These are phyloP conservation scores for Begonia peltatifolia DNA, from an alignment of 306 rosid species.

Conservation along the genomic window DNA sequence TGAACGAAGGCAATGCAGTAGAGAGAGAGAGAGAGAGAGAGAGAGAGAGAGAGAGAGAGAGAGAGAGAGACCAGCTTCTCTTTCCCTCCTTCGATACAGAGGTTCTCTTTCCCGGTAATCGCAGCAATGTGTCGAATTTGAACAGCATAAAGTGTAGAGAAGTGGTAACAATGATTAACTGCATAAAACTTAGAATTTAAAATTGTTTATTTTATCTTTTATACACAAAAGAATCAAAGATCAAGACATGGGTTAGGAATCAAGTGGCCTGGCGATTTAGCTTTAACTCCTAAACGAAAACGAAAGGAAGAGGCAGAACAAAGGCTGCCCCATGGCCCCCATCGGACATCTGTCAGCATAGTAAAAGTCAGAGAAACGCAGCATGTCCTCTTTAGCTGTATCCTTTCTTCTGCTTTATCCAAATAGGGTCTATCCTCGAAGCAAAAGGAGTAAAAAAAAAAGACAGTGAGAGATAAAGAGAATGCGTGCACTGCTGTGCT, in stretches of 20 bases:
- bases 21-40: slow-evolving; percentile 13
- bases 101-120: slow-evolving; percentile 76
- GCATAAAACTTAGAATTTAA: too few species aligned
- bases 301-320: slow-evolving; percentile 39
- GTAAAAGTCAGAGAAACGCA: slow-evolving; percentile 21
- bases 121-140: slow-evolving; percentile 72
- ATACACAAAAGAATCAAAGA: too few species aligned
- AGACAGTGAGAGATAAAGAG: slow-evolving; percentile 23
- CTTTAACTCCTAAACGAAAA: slow-evolving; percentile 21
- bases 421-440: slow-evolving; percentile 39
- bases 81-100: slow-evolving; percentile 47
- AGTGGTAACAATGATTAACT: neutral
- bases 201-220: too few species aligned
- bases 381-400: neutral
- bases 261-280: slow-evolving; percentile 19
- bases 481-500: slow-evolving; percentile 6
- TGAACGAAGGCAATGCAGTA: slow-evolving; percentile 82
- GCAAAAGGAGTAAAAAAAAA: slow-evolving; percentile 54
- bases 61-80: slow-evolving; percentile 14
- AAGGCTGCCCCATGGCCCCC: slow-evolving; percentile 67
- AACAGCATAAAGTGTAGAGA: slow-evolving; percentile 63
- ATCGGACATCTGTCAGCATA: slow-evolving; percentile 48
- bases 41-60: slow-evolving; percentile 13
- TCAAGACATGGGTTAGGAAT: too few species aligned
- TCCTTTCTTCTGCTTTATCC: slow-evolving; percentile 14